phyloP scores from a whole-genome alignment of 495 filamentous ascomycete genomes.

The Zalerion maritima region DNA sequence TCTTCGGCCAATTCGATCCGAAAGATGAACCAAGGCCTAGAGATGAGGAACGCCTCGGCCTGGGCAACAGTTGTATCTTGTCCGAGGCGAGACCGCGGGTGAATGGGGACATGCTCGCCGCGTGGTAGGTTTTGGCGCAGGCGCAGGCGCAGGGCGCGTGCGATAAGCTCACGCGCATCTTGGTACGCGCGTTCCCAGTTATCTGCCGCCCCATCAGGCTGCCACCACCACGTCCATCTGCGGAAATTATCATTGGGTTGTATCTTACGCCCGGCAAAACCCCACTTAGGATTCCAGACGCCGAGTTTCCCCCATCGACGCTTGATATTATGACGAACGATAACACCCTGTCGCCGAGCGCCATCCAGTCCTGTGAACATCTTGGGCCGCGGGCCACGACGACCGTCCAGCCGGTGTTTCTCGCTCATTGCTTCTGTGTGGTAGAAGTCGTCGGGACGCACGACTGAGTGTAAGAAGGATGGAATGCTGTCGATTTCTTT shows the following conservation, averaged over 20 bases:
- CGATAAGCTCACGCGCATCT: not conserved
- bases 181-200: slow-evolving; percentile 1
- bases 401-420: slow-evolving; percentile 2
- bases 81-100: slow-evolving; percentile 2
- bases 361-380: slow-evolving; percentile 2
- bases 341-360: not conserved
- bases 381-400: slow-evolving; percentile 1
- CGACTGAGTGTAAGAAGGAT: slow-evolving; percentile 1
- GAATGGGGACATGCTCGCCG: slow-evolving; percentile 3
- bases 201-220: slow-evolving; percentile 1
- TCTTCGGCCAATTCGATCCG: slow-evolving; percentile 4
- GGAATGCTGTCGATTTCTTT: slow-evolving; percentile 2
- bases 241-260: slow-evolving; percentile 2
- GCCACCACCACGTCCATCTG: slow-evolving; percentile 4
- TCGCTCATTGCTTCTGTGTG: slow-evolving; percentile 3
- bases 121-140: slow-evolving; percentile 3
- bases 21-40: slow-evolving; percentile 9
- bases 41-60: slow-evolving; percentile 10
- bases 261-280: slow-evolving; percentile 4
- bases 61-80: slow-evolving; percentile 3
- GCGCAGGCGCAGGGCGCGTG: not conserved
- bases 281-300: slow-evolving; percentile 10
- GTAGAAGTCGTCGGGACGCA: slow-evolving; percentile 4
- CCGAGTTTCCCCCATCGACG: slow-evolving; percentile 7
- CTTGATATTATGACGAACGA: slow-evolving; percentile 5